These are phyloP conservation scores for Salix udensis DNA, from an alignment of 345 rosid species.

Conservation along the genomic window DNA sequence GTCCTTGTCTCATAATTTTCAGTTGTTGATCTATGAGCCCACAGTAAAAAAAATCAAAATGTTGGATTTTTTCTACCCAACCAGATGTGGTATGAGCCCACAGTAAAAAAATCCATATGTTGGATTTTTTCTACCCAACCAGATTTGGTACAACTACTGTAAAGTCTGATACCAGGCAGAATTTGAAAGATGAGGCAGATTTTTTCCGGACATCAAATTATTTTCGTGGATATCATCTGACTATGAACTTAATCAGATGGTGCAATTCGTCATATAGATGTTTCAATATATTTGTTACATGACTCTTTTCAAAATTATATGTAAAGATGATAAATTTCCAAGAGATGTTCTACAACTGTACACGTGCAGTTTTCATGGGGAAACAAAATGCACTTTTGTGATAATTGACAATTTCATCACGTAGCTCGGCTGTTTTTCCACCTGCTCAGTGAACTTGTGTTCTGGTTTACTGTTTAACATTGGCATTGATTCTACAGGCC, in stretches of 20 bases:
- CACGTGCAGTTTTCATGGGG: neutral
- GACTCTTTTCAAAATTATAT: neutral
- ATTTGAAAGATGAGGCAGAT: neutral
- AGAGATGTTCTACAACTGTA: neutral
- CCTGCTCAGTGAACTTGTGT: neutral
- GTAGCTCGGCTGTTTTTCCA: neutral
- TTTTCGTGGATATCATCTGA: neutral
- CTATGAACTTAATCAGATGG: neutral
- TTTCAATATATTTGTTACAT: no score
- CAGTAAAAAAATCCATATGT: neutral
- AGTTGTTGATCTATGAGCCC: neutral
- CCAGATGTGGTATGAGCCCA: no score
- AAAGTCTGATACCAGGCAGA: neutral
- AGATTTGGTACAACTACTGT: neutral
- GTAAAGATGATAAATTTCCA: neutral
- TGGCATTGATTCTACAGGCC: conserved; percentile 53
- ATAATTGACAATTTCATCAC: neutral
- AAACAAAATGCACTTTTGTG: neutral
- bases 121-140: neutral
- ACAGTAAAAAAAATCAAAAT: neutral
- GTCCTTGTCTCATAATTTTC: neutral
- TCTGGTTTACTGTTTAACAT: neutral
- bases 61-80: neutral
- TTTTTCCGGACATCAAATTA: neutral
- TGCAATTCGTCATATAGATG: no score